These are phyloP conservation scores for Cytospora paraplurivora DNA, from an alignment of 2,329 filamentous ascomycete genomes.

Conservation along the genomic window DNA sequence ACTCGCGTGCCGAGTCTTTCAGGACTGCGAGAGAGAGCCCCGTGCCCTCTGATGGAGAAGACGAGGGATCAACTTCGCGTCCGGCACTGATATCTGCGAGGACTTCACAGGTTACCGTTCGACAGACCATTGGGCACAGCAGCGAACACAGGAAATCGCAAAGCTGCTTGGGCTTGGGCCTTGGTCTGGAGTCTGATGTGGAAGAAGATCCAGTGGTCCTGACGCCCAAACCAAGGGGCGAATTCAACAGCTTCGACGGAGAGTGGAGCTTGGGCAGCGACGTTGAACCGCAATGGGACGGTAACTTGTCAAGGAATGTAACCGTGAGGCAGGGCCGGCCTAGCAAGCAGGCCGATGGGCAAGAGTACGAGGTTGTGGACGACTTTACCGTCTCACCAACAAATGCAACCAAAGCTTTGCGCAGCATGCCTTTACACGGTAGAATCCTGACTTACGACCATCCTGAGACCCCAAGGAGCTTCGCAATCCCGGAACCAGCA, in stretches of 20 bases:
- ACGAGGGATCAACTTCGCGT: constrained; percentile 46
- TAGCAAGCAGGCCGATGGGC: constrained; percentile 34
- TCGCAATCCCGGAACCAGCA: constrained; percentile 33
- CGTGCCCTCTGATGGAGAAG: constrained; percentile 63
- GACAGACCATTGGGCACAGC: constrained; percentile 32
- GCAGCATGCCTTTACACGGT: constrained; percentile 50
- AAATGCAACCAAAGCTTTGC: constrained; percentile 53
- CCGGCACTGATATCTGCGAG: constrained; percentile 43
- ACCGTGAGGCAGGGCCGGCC: constrained; percentile 51
- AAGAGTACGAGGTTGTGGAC: constrained; percentile 47
- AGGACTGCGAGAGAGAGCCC: constrained; percentile 69
- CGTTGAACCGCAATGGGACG: constrained; percentile 58
- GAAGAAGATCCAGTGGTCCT: constrained; percentile 44
- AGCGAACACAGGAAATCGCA: constrained; percentile 36
- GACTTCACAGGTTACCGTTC: constrained; percentile 49
- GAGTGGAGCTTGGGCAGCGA: constrained; percentile 50
- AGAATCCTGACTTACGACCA: constrained; percentile 43
- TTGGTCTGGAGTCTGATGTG: constrained; percentile 46
- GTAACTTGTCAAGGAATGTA: constrained; percentile 56
- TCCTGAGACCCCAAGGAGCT: constrained; percentile 37
- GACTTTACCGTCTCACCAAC: constrained; percentile 52
- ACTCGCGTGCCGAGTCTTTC: constrained; percentile 70
- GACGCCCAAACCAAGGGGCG: constrained; percentile 48
- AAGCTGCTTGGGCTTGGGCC: constrained; percentile 45
- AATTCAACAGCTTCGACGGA: constrained; percentile 60